These are phyloP conservation scores for Trichoderma reesei DNA, from an alignment of 495 filamentous ascomycete species.

Conservation along the genomic window DNA sequence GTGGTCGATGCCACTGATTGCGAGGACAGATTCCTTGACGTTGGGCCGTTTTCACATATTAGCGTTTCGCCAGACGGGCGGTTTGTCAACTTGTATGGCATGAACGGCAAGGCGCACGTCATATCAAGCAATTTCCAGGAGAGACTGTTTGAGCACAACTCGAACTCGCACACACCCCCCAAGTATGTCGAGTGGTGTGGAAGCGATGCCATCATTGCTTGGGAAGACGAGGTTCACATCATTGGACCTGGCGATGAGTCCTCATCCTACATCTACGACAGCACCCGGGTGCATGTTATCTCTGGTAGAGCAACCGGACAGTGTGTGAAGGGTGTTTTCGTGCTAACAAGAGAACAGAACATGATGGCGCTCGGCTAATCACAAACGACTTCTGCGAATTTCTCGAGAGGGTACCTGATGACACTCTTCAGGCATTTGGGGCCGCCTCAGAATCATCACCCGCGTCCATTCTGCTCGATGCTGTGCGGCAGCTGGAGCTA, in stretches of 20 bases:
- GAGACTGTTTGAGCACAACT: constrained; percentile 85
- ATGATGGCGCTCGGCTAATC: constrained; percentile 80
- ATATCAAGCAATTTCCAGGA: constrained; percentile 91
- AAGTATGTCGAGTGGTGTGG: constrained; percentile 93
- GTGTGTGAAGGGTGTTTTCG: not conserved
- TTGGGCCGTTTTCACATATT: constrained; percentile 86
- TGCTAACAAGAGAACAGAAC: constrained; percentile 40
- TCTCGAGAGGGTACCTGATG: constrained; percentile 82
- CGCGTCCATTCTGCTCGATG: constrained; percentile 84
- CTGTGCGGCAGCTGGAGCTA: constrained; percentile 81
- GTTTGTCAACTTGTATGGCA: constrained; percentile 77
- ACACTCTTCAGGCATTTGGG: constrained; percentile 79
- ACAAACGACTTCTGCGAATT: constrained; percentile 93
- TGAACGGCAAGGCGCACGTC: constrained; percentile 80
- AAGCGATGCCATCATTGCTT: constrained; percentile 87
- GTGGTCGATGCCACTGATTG: constrained; percentile 80
- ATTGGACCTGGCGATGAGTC: constrained; percentile 75
- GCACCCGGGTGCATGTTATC: constrained; percentile 69
- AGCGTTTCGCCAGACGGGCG: constrained; percentile 83
- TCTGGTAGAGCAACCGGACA: constrained; percentile 46
- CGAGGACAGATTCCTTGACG: constrained; percentile 80
- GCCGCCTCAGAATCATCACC: constrained; percentile 72
- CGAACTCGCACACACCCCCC: constrained; percentile 71
- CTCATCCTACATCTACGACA: constrained; percentile 82
- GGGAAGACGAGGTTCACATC: constrained; percentile 97